Evolutionary conservation across 2,329 filamentous ascomycete species (phyloP), one percentile per base, ranked within the genome.

Genomic region (Fusarium avenaceum): DNA sequence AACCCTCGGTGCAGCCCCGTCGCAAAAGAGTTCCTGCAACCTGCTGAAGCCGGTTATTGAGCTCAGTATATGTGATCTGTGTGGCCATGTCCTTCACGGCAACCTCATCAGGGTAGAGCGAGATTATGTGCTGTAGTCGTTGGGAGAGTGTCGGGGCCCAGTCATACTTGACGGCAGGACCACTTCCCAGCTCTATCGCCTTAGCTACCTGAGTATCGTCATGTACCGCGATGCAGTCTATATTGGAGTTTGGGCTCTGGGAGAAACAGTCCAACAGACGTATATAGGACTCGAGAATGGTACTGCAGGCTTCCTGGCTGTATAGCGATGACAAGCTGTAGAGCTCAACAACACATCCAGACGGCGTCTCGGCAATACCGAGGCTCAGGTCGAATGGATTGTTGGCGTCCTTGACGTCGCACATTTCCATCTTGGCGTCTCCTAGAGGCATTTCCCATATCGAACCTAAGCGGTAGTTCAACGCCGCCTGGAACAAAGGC

Each of bases 401-500:
- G 24, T 14, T 28, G 2, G 49, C 38, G 13, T 52, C 38, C 38
- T 52, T 43, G 19, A 42, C 38, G 20, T 22, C 49, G 7, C 19
- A 11, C 3, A 42, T 19, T 13, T n/a, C n/a, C 19, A 42, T 22
- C 19, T 43, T 20, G 8, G 39, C 26, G 4, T 32, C 28, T 4
- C 38, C 49, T 15, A 57, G 44, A 13, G 14, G 42, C 40, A 15
- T 45, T n/a, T 26, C 32, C 55, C 6, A 35, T 22, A 22, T 43
- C 26, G 35, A 22, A 10, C 55, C 26, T 33, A 43, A 22, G 19
- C 54, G 39, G 15, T 59, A 62, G 6, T 62, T 40, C 15, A 62
- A 9, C 4, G 43, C 44, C 8, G 49, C 58, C 28, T 62, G 58
- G 19, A 62, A 62, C 1, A 62, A 24, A 6, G 58, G 58, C 3